phyloP scores from a whole-genome alignment of 2,329 filamentous ascomycete genomes.

The Hawksworthiomyces lignivorus region DNA sequence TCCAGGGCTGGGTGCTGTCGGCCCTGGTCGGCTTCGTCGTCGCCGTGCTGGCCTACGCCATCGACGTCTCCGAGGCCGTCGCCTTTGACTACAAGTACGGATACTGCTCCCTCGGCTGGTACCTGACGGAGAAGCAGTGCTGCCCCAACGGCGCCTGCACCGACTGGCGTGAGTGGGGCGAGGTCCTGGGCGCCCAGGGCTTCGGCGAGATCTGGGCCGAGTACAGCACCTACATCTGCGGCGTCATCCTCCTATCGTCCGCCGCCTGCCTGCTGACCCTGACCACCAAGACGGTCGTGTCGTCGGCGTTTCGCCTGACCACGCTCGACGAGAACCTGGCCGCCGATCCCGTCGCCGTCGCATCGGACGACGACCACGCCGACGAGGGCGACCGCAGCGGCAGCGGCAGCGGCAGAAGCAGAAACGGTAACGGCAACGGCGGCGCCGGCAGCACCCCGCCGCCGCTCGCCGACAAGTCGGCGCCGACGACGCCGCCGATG shows the following conservation, averaged over 20 bases:
- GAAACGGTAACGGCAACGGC: not conserved
- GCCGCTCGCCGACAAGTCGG: conserved; percentile 21
- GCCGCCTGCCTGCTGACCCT: conserved; percentile 74
- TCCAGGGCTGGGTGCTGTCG: conserved; percentile 90
- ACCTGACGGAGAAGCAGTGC: conserved; percentile 60
- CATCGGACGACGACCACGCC: conserved; percentile 30
- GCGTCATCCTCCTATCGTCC: conserved; percentile 62
- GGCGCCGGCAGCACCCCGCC: conserved; percentile 1
- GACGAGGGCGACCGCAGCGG: conserved; percentile 33
- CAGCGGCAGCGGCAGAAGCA: not conserved
- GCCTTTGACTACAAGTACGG: conserved; percentile 90
- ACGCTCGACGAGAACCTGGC: conserved; percentile 91
- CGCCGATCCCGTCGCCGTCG: conserved; percentile 43
- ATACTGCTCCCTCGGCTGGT: conserved; percentile 68
- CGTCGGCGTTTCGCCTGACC: conserved; percentile 75
- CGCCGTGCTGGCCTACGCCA: conserved; percentile 76
- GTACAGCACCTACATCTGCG: conserved; percentile 65
- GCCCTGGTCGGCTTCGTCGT: conserved; percentile 83
- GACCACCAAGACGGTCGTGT: conserved; percentile 87
- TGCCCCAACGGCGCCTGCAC: conserved; percentile 49
- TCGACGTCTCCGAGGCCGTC: conserved; percentile 77
- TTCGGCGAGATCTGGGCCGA: conserved; percentile 58
- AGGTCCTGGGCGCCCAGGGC: conserved; percentile 36
- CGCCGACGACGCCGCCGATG: conserved; percentile 56
- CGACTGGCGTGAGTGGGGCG: conserved; percentile 50